Evolutionary conservation across 345 rosid species (phyloP), one percentile per base, ranked within the genome.

Genomic region (Aethionema arabicum): DNA sequence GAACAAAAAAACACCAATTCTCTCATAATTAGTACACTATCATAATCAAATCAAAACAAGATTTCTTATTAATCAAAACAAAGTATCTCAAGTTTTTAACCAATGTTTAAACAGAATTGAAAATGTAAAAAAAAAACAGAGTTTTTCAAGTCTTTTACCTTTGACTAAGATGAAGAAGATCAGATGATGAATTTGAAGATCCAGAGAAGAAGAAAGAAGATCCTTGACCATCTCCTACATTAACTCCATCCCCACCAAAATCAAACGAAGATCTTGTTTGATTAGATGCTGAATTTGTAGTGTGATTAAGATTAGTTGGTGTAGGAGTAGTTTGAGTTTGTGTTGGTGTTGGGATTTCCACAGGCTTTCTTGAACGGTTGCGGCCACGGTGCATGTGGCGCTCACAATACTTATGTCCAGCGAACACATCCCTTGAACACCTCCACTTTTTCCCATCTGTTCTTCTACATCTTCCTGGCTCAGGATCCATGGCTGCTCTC

Each of bases 291-390:
- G 27, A 21, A 21, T 21, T 21, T 21, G 27, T 21, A 21, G 27
- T 21, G 2, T 21, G 27, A 21, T 21, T 21, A 21, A 21, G 27
- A 21, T 21, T 21, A 21, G 27, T 21, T 21, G 27, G 27, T 21
- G 27, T 21, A 21, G 27, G 27, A 21, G 27, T 21, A 21, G 27
- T 21, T 41, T n/a, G 61, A 11, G 11, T 53, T 52, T 50, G 63
- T 47, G 5, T 67, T 3, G 46, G 77, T 16, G 59, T 82, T 74
- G 91, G 86, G 76, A 80, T 76, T 87, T 92, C 99, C 97, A 90
- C 96, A 85, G 93, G 97, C 99, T 92, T 92, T 92, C 97, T 92
- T 87, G 97, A 89, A 89, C 97, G 97, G 87, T 87, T 92, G 80
- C 95, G 95, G 87, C 99, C 96, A 64, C 97, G 97, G 74, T 93